Base-by-base conservation (phyloP, 2,329 filamentous ascomycete species). In the Pseudodiploospora longispora region DNA sequence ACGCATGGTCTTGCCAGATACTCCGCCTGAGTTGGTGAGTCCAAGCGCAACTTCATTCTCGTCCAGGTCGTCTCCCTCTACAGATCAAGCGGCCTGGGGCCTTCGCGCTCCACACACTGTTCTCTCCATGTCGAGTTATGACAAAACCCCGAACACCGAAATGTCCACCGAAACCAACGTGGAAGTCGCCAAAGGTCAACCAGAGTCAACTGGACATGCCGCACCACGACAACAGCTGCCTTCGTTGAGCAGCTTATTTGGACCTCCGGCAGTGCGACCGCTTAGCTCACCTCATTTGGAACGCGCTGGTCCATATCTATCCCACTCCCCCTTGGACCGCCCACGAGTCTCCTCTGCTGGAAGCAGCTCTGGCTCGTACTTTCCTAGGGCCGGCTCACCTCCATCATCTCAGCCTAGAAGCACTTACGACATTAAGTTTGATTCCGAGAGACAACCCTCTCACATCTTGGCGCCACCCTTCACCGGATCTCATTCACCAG, bases 71-170 rank as follows among this genome's bases (percentile, higher is more conserved):
- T 65, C 61, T 19, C 59, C 61, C 33, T 56, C 65, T 41, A 70
- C 68, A 55, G 71, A 74, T 51, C 64, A 66, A 54, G 58, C 63
- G 54, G 58, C 63, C 45, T 74, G 71, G 69, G 65, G 63, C 41
- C 63, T 63, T 41, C 58, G 61, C 49, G 47, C 53, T 47, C 52
- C 58, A 43, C 52, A 72, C 49, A 74, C 74, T 50, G 69, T 75
- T 59, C 71, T 72, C 33, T 46, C 47, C 52, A 80, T 79, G 76
- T 74, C 75, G 57, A 72, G 67, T 61, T 73, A 78, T 77, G 76
- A 76, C 46, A 71, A 68, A 50, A 58, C 62, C 50, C 57, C 64
- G 49, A 66, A 60, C 56, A 55, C 61, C 59, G 67, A 70, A 47
- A 68, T 71, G 68, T 63, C 64, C 52, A 47, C 52, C 49, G 63